A percentile compares a stretch with the other conserved stretches of the same genome.
These are phyloP conservation scores for Mesembryanthemum crystallinum DNA, from an alignment of 148 eudicot species.

Conservation along the genomic window DNA sequence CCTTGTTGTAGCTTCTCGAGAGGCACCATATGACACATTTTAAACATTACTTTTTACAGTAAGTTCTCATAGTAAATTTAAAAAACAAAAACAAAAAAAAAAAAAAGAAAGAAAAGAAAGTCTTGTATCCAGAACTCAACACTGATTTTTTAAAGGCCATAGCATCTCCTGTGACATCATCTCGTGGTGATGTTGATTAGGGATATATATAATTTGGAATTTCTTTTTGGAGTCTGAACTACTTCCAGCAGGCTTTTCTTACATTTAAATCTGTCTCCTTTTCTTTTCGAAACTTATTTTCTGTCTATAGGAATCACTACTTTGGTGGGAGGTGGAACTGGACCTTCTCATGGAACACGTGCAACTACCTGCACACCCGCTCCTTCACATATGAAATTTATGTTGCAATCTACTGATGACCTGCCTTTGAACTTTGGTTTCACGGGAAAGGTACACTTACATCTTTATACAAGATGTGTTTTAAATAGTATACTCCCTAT, in stretches of 20 bases:
- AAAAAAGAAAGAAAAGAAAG: too few relatives aligned
- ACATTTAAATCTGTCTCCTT: neutral
- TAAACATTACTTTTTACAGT: too few relatives aligned
- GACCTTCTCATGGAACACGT: constrained; percentile 93
- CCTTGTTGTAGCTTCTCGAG: neutral
- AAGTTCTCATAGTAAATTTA: too few relatives aligned
- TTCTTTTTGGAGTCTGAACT: neutral
- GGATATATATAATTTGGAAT: neutral
- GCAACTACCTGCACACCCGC: constrained; percentile 97
- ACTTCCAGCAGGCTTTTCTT: constrained; percentile 5
- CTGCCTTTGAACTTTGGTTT: constrained; percentile 93
- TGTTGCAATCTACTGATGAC: constrained; percentile 90
- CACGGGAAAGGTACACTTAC: constrained; percentile 76
- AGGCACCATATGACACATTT: too few relatives aligned
- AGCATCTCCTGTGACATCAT: neutral
- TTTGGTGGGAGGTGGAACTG: constrained; percentile 97
- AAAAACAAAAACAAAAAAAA: too few relatives aligned
- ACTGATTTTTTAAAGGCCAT: neutral
- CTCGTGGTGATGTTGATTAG: neutral
- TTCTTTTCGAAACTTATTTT: constrained; percentile 15
- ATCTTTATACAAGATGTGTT: neutral
- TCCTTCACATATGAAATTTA: constrained; percentile 73
- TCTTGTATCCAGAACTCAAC: neutral
- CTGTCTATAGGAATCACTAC: constrained; percentile 74
- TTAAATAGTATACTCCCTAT: too few relatives aligned